Evolutionary conservation across 495 filamentous ascomycete genomes (phyloP).

Genomic region (Aspergillus olivimuriae): DNA sequence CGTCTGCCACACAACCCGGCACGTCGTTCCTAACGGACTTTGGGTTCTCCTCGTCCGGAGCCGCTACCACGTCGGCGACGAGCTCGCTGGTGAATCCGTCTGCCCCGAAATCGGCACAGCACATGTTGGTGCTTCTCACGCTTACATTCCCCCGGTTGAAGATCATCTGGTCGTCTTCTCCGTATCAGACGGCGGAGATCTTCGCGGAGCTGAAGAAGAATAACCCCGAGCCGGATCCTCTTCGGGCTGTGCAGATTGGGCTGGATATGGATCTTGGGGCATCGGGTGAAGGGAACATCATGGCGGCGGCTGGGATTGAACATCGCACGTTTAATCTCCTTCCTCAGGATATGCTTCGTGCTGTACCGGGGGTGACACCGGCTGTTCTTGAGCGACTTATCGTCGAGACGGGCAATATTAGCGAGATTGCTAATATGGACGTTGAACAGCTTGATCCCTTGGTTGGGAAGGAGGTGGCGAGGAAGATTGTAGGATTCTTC

Average conservation of each 20-base stretch:
- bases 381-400: slow-evolving; percentile 67
- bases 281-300: slow-evolving; percentile 51
- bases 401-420: slow-evolving; percentile 66
- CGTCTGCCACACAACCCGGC: slow-evolving; percentile 34
- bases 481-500: slow-evolving; percentile 77
- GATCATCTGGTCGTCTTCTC: slow-evolving; percentile 88
- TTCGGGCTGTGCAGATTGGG: slow-evolving; percentile 76
- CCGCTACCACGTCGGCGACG: slow-evolving; percentile 44
- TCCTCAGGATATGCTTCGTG: slow-evolving; percentile 80
- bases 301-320: slow-evolving; percentile 48
- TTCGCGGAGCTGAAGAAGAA: slow-evolving; percentile 89
- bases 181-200: slow-evolving; percentile 96
- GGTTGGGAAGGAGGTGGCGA: slow-evolving; percentile 75
- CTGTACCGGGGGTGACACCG: slow-evolving; percentile 78
- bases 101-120: slow-evolving; percentile 69
- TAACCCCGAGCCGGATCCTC: slow-evolving; percentile 82
- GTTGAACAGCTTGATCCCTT: slow-evolving; percentile 62
- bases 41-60: slow-evolving; percentile 59
- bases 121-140: slow-evolving; percentile 86
- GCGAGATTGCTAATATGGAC: slow-evolving; percentile 81
- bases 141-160: slow-evolving; percentile 84
- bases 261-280: slow-evolving; percentile 55
- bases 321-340: slow-evolving; percentile 55
- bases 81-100: slow-evolving; percentile 37
- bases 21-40: slow-evolving; percentile 46